phyloP scores from a whole-genome alignment of 371 early-diverging fungal genomes.

The Mucor irregularis region DNA sequence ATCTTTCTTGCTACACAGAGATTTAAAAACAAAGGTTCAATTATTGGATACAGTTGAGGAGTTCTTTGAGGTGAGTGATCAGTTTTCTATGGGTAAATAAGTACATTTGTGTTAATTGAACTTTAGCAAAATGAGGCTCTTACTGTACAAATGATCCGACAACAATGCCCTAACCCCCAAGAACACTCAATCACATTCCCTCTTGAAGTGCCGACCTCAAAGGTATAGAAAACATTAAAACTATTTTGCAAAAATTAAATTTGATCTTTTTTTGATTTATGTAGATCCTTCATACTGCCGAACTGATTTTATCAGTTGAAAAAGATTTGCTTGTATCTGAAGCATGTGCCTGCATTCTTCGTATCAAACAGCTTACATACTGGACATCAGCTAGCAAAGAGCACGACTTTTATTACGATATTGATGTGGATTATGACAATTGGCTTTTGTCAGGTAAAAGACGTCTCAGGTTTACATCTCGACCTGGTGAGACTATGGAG shows the following conservation, averaged over 20 bases:
- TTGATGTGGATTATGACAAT: conserved; percentile 67
- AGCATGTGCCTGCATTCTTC: conserved; percentile 54
- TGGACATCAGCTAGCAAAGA: conserved; percentile 37
- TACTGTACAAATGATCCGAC: conserved; percentile 35
- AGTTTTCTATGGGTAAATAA: background rate
- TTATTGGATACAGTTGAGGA: conserved; percentile 52
- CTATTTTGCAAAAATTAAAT: background rate
- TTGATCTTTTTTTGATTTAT: background rate
- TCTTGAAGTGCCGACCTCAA: conserved; percentile 49
- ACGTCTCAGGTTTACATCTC: conserved; percentile 57
- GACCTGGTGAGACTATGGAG: conserved; percentile 56
- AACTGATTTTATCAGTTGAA: conserved; percentile 46
- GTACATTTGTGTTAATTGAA: background rate
- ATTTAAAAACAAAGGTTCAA: conserved; percentile 51
- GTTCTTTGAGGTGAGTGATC: conserved; percentile 50
- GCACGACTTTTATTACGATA: conserved; percentile 61
- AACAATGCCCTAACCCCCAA: conserved; percentile 24
- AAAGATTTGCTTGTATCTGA: conserved; percentile 57
- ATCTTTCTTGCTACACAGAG: conserved; percentile 55
- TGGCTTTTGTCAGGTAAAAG: conserved; percentile 74
- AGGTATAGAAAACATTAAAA: conserved; percentile 25
- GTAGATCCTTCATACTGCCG: conserved; percentile 60
- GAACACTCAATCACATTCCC: conserved; percentile 52
- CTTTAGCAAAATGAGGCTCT: conserved; percentile 39
- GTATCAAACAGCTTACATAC: conserved; percentile 60